A percentile compares a stretch with the other conserved stretches of the same genome.
Conservation (phyloP, 345 rosid species). For the Eucalyptus urophylla region DNA sequence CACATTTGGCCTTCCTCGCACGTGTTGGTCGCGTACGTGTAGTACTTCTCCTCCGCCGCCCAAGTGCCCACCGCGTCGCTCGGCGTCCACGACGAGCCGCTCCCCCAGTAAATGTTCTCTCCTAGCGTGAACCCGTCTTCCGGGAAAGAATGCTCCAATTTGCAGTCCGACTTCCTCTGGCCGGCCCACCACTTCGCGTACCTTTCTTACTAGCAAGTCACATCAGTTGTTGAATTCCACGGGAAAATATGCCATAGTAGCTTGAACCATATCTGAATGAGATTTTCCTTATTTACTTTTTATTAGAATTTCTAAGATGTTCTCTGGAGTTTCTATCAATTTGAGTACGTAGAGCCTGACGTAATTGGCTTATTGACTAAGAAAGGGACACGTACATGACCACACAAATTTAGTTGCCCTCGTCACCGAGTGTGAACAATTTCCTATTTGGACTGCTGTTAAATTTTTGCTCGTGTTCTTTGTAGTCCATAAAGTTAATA, state of each 20-base stretch:
- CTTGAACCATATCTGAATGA: not conserved
- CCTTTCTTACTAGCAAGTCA: slow-evolving; percentile 36
- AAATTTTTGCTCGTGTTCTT: not conserved
- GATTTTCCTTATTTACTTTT: not conserved
- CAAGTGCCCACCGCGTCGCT: slow-evolving; percentile 55
- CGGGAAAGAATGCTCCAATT: slow-evolving; percentile 51
- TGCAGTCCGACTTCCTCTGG: slow-evolving; percentile 51
- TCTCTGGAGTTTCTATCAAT: not conserved
- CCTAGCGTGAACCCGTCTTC: slow-evolving; percentile 52
- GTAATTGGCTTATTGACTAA: not conserved
- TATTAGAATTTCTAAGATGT: not conserved
- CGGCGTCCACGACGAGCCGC: slow-evolving; percentile 55
- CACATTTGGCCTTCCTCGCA: slow-evolving; percentile 59
- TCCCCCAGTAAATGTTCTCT: slow-evolving; percentile 81
- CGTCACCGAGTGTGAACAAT: not conserved
- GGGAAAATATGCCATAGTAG: not conserved
- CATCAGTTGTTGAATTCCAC: not conserved
- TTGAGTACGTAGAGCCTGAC: not conserved
- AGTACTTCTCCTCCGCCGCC: slow-evolving; percentile 73
- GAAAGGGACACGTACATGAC: not conserved
- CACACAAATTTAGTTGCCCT: not conserved
- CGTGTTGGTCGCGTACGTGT: slow-evolving; percentile 35
- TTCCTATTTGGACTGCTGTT: not conserved
- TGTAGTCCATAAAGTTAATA: not conserved
- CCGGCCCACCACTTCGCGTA: slow-evolving; percentile 32